A percentile compares a stretch with the other conserved stretches of the same genome.
phyloP scores from a whole-genome alignment of 2,329 filamentous ascomycete species.

The Fusarium gaditjirri region DNA sequence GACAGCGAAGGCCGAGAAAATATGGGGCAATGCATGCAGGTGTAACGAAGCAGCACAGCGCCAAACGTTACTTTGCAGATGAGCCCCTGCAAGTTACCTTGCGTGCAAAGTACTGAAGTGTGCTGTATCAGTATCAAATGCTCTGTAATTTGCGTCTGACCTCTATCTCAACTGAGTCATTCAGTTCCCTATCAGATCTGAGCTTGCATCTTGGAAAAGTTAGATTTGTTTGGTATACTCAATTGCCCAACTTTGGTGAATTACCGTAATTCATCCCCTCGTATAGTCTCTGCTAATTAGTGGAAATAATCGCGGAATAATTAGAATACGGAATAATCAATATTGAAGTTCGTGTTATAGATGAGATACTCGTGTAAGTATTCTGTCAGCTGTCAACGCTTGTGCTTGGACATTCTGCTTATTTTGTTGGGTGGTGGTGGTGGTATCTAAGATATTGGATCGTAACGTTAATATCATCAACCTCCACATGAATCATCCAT shows the following conservation, averaged over 20 bases:
- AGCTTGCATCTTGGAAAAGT: neutral
- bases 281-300: neutral
- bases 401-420: neutral
- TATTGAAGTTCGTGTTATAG: neutral
- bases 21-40: constrained; percentile 25
- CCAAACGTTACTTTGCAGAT: constrained; percentile 36
- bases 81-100: constrained; percentile 13
- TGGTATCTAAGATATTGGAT: neutral
- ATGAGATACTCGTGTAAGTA: neutral
- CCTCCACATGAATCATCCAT: constrained; percentile 37
- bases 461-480: constrained; percentile 33
- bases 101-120: neutral
- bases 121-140: neutral
- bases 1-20: constrained; percentile 13
- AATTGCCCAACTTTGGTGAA: neutral
- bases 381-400: constrained; percentile 6
- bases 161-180: constrained; percentile 12
- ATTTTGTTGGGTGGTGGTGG: neutral
- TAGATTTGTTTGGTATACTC: neutral
- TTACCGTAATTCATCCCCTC: neutral
- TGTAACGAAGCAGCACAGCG: constrained; percentile 33
- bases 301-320: neutral
- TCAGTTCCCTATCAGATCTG: constrained; percentile 1
- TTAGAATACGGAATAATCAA: neutral
- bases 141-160: neutral